Evolutionary conservation across 140 eudicot genomes (phyloP).

Genomic region (Oenanthe javanica): DNA sequence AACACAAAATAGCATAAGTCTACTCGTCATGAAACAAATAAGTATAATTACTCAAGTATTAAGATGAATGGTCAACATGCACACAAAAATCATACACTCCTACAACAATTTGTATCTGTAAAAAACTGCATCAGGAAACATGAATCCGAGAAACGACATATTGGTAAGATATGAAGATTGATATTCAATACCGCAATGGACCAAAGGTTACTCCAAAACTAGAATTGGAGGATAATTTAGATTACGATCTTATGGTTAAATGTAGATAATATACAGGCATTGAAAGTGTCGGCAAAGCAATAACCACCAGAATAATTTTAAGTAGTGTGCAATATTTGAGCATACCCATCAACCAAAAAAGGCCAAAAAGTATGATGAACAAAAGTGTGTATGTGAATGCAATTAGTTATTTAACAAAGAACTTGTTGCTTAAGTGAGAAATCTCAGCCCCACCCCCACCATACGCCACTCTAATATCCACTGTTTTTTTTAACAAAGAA

Average conservation of each 20-base stretch:
- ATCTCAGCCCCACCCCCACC: neutral
- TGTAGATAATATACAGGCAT: neutral
- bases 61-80: neutral
- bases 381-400: neutral
- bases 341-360: conserved; percentile 1
- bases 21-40: neutral
- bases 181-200: neutral
- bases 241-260: neutral
- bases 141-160: neutral
- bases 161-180: neutral
- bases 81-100: neutral
- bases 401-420: neutral
- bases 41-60: neutral
- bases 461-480: neutral
- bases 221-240: neutral
- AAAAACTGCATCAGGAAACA: neutral
- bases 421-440: neutral
- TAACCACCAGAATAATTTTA: neutral
- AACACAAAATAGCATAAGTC: neutral
- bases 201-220: neutral
- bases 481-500: neutral
- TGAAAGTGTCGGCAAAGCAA: conserved; percentile 3
- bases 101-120: neutral
- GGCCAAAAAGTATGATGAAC: neutral
- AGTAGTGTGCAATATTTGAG: neutral